Evolutionary conservation across 495 filamentous ascomycete genomes (phyloP).

Genomic region (Penicillium subrubescens): DNA sequence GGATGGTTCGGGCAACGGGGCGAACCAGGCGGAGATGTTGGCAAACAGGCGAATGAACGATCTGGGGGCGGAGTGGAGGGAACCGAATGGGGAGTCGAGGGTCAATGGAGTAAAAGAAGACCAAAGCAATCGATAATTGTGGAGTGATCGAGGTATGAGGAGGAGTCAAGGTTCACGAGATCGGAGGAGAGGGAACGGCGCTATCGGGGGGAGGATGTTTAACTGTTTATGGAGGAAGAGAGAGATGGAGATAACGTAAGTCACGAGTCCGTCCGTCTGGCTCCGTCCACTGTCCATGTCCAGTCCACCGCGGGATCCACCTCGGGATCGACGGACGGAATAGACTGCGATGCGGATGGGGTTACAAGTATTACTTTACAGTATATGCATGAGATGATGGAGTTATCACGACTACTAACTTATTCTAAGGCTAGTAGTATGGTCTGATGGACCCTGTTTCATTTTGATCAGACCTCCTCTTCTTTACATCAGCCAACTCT

Average conservation of each 20-base stretch:
- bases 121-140: neutral
- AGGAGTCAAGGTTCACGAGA: neutral
- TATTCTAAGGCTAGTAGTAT: neutral
- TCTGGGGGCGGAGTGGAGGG: neutral
- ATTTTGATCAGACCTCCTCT: neutral
- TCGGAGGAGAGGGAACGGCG: conserved; percentile 7
- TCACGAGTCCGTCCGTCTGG: conserved; percentile 17
- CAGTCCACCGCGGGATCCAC: too few species aligned
- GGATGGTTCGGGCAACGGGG: neutral
- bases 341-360: neutral
- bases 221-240: conserved; percentile 17
- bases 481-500: neutral
- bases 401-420: too few species aligned
- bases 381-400: too few species aligned
- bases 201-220: conserved; percentile 18
- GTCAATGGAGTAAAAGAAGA: neutral
- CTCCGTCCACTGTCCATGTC: conserved; percentile 8
- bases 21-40: conserved; percentile 3
- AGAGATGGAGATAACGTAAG: conserved; percentile 22
- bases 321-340: conserved; percentile 10
- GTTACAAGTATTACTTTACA: neutral
- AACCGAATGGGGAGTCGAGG: neutral
- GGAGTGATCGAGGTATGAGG: neutral
- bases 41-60: neutral
- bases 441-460: neutral